Conservation (phyloP, 495 filamentous ascomycete genomes). For the Aspergillus avenaceus region DNA sequence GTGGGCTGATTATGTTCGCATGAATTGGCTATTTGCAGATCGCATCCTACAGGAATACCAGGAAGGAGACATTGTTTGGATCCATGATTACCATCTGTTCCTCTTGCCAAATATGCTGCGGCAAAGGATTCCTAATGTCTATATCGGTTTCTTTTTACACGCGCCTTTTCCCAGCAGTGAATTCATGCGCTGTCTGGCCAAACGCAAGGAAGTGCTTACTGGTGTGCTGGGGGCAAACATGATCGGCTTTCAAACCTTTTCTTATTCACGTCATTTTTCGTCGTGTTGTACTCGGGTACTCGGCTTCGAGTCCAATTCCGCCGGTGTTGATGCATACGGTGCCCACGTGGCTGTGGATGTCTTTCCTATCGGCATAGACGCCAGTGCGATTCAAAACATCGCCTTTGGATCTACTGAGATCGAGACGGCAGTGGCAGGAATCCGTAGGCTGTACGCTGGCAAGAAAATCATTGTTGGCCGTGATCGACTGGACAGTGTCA, state of each 20-base stretch:
- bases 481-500: constrained; percentile 83
- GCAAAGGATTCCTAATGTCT: constrained; percentile 75
- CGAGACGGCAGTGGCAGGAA: constrained; percentile 57
- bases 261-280: constrained; percentile 86
- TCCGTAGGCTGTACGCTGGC: constrained; percentile 69
- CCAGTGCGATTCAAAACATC: constrained; percentile 59
- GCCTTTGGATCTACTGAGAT: constrained; percentile 66
- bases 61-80: constrained; percentile 82
- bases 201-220: constrained; percentile 81
- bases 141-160: constrained; percentile 88
- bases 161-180: constrained; percentile 93
- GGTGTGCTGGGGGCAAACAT: constrained; percentile 86
- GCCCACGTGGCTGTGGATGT: constrained; percentile 83
- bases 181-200: constrained; percentile 79
- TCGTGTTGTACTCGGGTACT: constrained; percentile 88
- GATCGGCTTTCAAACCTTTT: constrained; percentile 89
- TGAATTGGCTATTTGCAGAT: constrained; percentile 86
- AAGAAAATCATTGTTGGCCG: constrained; percentile 94
- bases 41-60: constrained; percentile 80
- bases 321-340: constrained; percentile 84
- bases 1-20: constrained; percentile 84
- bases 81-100: constrained; percentile 90
- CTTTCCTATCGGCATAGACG: constrained; percentile 89
- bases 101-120: constrained; percentile 81
- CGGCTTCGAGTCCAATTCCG: constrained; percentile 73